Evolutionary conservation across 345 rosid genomes (phyloP), one percentile per base, ranked within the genome.

Genomic region (Brassica rapa): DNA sequence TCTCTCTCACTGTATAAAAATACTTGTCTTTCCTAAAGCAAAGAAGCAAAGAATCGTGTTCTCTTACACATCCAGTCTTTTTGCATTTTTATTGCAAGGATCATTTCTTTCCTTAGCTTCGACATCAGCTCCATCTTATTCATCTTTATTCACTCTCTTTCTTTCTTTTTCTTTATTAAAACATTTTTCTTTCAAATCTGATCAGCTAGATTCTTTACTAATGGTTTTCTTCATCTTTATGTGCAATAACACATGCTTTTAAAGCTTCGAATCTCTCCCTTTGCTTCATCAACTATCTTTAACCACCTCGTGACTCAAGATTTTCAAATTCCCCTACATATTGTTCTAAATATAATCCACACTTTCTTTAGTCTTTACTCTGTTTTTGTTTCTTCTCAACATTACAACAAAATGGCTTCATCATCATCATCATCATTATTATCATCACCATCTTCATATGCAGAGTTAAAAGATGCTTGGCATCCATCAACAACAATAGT

Each of bases 391-490:
- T 68, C 51, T 69, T 76, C 63, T 19, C 68, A 19, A 51, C 56
- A 51, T 51, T 51, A n/a, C 21, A n/a, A 51, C 56, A 14, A 51
- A 78, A 78, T 79, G 82, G 70, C 51, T 41, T 67, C 76, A 19
- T 65, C 51, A 60, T 39, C 75, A 51, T 51, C 60, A 51, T 51
- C 60, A 53, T 16, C 60, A 16, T 16, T 53, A 6, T 53, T 53
- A 16, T 53, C 24, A 53, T 10, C 70, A 30, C 72, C 73, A 24
- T 61, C 77, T 59, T 79, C 82, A 24, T 75, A 70, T 60, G 71
- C 76, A 75, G 83, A 80, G 78, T 64, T 74, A 57, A 80, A 80
- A 75, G 80, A 80, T 63, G 72, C 80, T 25, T 80, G 83, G 83
- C 83, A 80, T 75, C 83, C 83, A 80, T 68, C 79, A 64, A 70